Evolutionary conservation across 2,329 filamentous ascomycete species (phyloP), one percentile per base, ranked within the genome.

Genomic region (Aspergillus quadricinctus): DNA sequence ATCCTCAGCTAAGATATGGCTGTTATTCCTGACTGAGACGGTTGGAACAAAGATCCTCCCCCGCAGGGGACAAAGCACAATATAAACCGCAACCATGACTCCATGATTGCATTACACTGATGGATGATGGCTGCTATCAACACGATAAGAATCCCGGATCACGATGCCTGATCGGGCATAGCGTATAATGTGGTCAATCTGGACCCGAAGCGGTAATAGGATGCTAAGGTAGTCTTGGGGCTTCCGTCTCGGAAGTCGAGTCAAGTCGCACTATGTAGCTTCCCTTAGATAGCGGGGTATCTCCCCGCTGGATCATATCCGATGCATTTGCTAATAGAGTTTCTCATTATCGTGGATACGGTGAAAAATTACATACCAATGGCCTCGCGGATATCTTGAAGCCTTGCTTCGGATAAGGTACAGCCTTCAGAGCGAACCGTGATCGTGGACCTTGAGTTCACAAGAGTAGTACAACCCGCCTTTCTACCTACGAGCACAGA

Each of bases 81-180:
- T 46, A 46, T 46, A 46, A 46, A 46, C 19, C 10, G 21, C 4
- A 46, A 14, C 4, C 43, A 17, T 25, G 23, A 11, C 21, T 25
- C 3, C 41, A 45, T 45, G 5, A 46, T 23, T 46, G 21, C 43
- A 27, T 3, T 17, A 4, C 10, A 46, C 25, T 23, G 35, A 25
- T 17, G 5, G 31, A 37, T 35, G 25, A 53, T 31, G 43, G 41
- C 11, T 49, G 40, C 49, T 29, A 41, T 45, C 55, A 52, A 53
- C 19, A 37, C 29, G 50, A 64, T 57, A 64, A 61, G 61, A 56
- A 56, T 60, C 81, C 79, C 69, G 85, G 88, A 69, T 89, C 85
- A 1, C 25, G 61, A 58, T 83, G 77, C 69, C 81, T 80, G 21
- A 85, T 82, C 63, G 80, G 76, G 60, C 83, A 78, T 71, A 67